Percentiles rank a stretch among this genome's conserved stretches.
These are phyloP conservation scores for Hura crepitans DNA, from an alignment of 441 rosid species.

Conservation along the genomic window DNA sequence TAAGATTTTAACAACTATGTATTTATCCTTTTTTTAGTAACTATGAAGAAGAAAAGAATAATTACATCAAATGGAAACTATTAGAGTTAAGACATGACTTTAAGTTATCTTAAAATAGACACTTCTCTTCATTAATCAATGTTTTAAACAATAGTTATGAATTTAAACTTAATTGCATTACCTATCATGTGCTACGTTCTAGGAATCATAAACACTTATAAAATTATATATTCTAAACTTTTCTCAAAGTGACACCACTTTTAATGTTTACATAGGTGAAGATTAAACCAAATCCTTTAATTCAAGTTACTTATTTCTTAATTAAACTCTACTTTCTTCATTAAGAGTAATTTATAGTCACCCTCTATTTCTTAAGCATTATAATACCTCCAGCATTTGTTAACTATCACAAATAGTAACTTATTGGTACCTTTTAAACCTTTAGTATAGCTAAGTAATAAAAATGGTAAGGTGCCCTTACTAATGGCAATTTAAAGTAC, in stretches of 20 bases:
- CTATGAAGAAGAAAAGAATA: no score
- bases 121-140: no score
- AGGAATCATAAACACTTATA: background rate
- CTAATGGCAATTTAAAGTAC: background rate
- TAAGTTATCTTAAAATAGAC: no score
- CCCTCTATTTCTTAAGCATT: background rate
- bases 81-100: no score
- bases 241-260: background rate
- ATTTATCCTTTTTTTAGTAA: no score
- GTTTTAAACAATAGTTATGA: no score
- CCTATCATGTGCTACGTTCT: no score
- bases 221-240: background rate
- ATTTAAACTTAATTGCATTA: no score
- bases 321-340: background rate
- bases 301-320: no score
- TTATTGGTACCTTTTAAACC: background rate
- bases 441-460: background rate
- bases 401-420: background rate
- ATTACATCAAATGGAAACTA: no score
- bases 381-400: background rate
- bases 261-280: background rate
- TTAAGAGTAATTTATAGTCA: background rate
- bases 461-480: background rate
- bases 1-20: no score
- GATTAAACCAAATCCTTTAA: background rate